A percentile compares a stretch with the other conserved stretches of the same genome.
phyloP scores from a whole-genome alignment of 192 early-diverging fungal genomes.

The Chytriomyces confervae region DNA sequence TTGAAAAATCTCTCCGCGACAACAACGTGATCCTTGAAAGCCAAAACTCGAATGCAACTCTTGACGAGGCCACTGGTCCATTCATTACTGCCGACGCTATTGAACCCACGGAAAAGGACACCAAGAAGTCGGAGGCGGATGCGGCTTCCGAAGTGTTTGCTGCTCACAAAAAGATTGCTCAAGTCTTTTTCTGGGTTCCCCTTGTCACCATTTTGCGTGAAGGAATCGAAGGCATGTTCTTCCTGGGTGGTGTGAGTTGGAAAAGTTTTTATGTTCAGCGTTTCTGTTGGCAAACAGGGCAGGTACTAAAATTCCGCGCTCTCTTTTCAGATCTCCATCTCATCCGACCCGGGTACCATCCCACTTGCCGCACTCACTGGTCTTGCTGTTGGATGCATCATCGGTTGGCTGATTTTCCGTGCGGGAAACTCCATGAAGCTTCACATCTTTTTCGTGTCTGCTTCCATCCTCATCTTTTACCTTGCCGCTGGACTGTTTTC shows the following conservation, averaged over 20 bases:
- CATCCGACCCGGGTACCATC: slow-evolving; percentile 68
- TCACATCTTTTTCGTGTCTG: slow-evolving; percentile 78
- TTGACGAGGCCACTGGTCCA: neutral
- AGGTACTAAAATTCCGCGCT: neutral
- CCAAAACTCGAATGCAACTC: neutral
- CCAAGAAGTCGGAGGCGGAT: neutral
- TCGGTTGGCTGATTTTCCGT: slow-evolving; percentile 80
- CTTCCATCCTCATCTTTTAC: slow-evolving; percentile 76
- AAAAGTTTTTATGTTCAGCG: neutral
- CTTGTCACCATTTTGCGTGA: slow-evolving; percentile 86
- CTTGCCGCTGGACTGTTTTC: slow-evolving; percentile 83
- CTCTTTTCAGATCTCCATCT: slow-evolving; percentile 54
- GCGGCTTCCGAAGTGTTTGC: neutral
- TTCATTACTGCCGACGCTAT: neutral
- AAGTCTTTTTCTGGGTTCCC: slow-evolving; percentile 80
- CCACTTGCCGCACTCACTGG: slow-evolving; percentile 82
- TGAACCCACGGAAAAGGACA: neutral
- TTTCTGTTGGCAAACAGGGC: neutral
- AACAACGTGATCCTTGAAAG: neutral
- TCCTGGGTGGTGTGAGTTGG: slow-evolving; percentile 77
- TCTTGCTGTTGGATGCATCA: slow-evolving; percentile 63
- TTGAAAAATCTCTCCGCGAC: slow-evolving; percentile 55
- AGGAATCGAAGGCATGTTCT: slow-evolving; percentile 87
- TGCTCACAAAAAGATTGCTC: neutral
- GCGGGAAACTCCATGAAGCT: slow-evolving; percentile 48